phyloP scores from a whole-genome alignment of 176 grass and related monocot genomes.

The Rhipidocladum racemiflorum region DNA sequence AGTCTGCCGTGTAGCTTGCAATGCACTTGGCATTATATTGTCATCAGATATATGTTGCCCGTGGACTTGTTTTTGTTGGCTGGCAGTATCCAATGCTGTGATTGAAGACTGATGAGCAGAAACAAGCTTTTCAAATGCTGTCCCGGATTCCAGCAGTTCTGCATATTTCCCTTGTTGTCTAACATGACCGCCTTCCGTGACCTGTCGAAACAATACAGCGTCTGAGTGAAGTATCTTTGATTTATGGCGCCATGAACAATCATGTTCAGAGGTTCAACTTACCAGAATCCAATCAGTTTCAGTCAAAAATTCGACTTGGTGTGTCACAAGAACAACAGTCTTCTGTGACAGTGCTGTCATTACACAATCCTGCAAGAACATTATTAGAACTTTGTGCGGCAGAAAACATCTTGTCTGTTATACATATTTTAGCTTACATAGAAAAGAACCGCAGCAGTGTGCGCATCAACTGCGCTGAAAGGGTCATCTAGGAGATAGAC shows the following conservation, averaged over 20 bases:
- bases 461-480: constrained; percentile 89
- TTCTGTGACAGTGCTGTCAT: constrained; percentile 82
- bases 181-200: constrained; percentile 70
- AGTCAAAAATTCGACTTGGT: constrained; percentile 85
- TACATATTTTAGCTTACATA: no score
- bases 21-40: constrained; percentile 7
- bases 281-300: constrained; percentile 76
- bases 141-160: constrained; percentile 63
- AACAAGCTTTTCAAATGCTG: constrained; percentile 77
- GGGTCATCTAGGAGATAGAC: constrained; percentile 85
- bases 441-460: constrained; percentile 79
- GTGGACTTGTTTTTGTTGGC: constrained; percentile 31
- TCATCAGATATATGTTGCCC: constrained; percentile 15
- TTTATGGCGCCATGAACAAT: background rate
- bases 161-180: constrained; percentile 68
- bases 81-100: constrained; percentile 46
- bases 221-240: background rate
- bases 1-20: constrained; percentile 32
- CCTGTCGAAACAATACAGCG: constrained; percentile 39
- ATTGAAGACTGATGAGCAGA: constrained; percentile 78
- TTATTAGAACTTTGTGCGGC: background rate
- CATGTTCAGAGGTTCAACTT: constrained; percentile 2
- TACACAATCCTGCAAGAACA: constrained; percentile 77
- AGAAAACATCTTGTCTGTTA: background rate
- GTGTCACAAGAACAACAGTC: constrained; percentile 88